Base-by-base conservation (phyloP, 192 early-diverging fungal genomes). In the Umbelopsis ramanniana region DNA sequence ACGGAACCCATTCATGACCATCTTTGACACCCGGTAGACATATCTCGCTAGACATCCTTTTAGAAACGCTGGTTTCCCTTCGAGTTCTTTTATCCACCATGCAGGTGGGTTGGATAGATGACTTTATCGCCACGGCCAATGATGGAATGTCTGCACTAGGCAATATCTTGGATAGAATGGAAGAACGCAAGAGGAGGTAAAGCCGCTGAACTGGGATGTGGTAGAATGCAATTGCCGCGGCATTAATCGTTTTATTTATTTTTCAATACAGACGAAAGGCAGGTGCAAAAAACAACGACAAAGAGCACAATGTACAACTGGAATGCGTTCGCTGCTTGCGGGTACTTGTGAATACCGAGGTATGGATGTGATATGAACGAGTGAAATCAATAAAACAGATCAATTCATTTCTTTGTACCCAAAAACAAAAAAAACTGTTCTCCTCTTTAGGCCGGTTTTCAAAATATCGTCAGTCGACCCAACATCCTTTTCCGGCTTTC, bases 281-380 rank as follows among this genome's bases (percentile, higher is more conserved):
- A 45, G 43, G 22, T 23, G n/a, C 21, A 38, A 78, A 52, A 53
- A 26, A 46, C 17, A 66, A 48, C 12, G 86, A 85, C 21, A 68
- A 75, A 19, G 83, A 87, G 17, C 78, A 85, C 46, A 76, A 74
- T 19, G 63, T 85, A 21, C 79, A 81, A 43, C 79, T 76, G 4
- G 84, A 87, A 63, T 87, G 83, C 53, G 75, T 87, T 10, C 80
- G 80, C 21, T 87, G 86, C 73, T 73, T 87, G 23, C 80, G 80
- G 6, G 82, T 79, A 0, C 40, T 87, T 35, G 57, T 85, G 46
- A 87, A 85, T 50, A 85, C 86, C 6, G 79, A 85, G 68, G 85
- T 87, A 82, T 71, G 22, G 19, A 17, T 47, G 17, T 46, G 46
- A 60, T 71, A 47, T 26, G 4, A 12, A 43, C 8, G 11, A 12